A percentile compares a stretch with the other conserved stretches of the same genome.
phyloP scores from a whole-genome alignment of 768 basidiomycete genomes.

The Sutorius australiensis region DNA sequence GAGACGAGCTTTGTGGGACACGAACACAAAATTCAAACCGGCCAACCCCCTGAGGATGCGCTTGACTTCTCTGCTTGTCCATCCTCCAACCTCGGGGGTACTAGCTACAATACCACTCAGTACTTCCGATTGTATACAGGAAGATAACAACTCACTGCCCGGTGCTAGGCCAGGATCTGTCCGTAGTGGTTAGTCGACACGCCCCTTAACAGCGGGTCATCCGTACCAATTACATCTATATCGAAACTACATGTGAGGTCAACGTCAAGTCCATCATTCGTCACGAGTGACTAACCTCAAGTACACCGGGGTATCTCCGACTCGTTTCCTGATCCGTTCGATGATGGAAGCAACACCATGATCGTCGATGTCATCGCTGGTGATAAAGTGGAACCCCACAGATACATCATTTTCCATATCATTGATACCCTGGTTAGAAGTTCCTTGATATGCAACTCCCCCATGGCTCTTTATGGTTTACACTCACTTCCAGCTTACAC shows the following conservation, averaged over 20 bases:
- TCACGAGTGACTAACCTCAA: constrained; percentile 43
- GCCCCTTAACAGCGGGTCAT: not conserved
- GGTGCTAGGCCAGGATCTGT: constrained; percentile 76
- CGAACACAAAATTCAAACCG: constrained; percentile 75
- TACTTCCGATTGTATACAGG: not conserved
- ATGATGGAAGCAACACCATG: constrained; percentile 69
- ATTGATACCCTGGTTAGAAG: constrained; percentile 13
- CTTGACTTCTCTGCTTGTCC: constrained; percentile 80
- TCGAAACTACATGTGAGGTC: constrained; percentile 48
- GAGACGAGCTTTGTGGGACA: not conserved
- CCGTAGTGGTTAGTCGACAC: constrained; percentile 2
- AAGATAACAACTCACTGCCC: constrained; percentile 51
- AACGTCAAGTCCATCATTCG: not conserved
- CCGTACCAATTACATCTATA: constrained; percentile 73
- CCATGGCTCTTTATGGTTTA: constrained; percentile 21
- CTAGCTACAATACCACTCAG: constrained; percentile 48
- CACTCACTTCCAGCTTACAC: constrained; percentile 59
- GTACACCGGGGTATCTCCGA: constrained; percentile 75
- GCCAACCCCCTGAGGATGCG: constrained; percentile 75
- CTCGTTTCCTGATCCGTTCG: constrained; percentile 61
- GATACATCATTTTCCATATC: constrained; percentile 59
- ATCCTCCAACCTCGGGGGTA: constrained; percentile 81
- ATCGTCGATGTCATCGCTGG: constrained; percentile 82
- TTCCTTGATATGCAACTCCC: not conserved
- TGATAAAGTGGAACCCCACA: constrained; percentile 77